Evolutionary conservation across 2,329 filamentous ascomycete species (phyloP).

Genomic region (Ampelomyces quisqualis): DNA sequence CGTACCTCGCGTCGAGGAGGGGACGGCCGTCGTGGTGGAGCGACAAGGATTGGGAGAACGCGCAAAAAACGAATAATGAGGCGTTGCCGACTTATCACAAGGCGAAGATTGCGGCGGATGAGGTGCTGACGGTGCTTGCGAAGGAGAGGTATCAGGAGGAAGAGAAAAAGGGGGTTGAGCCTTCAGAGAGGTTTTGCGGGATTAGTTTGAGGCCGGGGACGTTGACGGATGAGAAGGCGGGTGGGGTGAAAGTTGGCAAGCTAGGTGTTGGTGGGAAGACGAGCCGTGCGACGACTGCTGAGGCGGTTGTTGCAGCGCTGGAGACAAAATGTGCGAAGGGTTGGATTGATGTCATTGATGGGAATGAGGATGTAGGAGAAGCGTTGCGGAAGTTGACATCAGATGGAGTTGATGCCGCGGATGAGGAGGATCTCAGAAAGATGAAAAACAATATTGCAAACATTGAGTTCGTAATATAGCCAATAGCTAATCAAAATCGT

Average conservation of each 20-base stretch:
- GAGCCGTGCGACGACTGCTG: slow-evolving; percentile 54
- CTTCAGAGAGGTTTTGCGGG: slow-evolving; percentile 47
- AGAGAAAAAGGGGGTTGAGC: slow-evolving; percentile 25
- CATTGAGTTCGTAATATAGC: too few species aligned
- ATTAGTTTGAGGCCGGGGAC: slow-evolving; percentile 55
- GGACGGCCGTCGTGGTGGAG: slow-evolving; percentile 54
- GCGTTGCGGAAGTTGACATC: slow-evolving; percentile 51
- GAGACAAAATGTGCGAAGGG: slow-evolving; percentile 52
- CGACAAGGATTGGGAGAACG: slow-evolving; percentile 49
- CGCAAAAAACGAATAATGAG: slow-evolving; percentile 52
- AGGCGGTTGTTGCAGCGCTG: slow-evolving; percentile 52
- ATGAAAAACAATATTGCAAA: slow-evolving; percentile 39
- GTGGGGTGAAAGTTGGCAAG: slow-evolving; percentile 53
- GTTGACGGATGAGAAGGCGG: slow-evolving; percentile 52
- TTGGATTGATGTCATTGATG: slow-evolving; percentile 57
- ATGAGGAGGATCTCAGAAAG: slow-evolving; percentile 53
- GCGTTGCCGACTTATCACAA: slow-evolving; percentile 54
- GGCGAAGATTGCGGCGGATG: slow-evolving; percentile 59
- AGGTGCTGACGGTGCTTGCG: slow-evolving; percentile 53
- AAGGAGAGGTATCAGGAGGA: slow-evolving; percentile 35
- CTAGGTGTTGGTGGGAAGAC: slow-evolving; percentile 47
- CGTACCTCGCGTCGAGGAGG: slow-evolving; percentile 54
- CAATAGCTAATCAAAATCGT: too few species aligned
- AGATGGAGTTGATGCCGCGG: slow-evolving; percentile 50
- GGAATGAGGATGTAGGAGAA: slow-evolving; percentile 49